Evolutionary conservation across 306 rosid genomes (phyloP), one percentile per base, ranked within the genome.

Genomic region (Prunus mume): DNA sequence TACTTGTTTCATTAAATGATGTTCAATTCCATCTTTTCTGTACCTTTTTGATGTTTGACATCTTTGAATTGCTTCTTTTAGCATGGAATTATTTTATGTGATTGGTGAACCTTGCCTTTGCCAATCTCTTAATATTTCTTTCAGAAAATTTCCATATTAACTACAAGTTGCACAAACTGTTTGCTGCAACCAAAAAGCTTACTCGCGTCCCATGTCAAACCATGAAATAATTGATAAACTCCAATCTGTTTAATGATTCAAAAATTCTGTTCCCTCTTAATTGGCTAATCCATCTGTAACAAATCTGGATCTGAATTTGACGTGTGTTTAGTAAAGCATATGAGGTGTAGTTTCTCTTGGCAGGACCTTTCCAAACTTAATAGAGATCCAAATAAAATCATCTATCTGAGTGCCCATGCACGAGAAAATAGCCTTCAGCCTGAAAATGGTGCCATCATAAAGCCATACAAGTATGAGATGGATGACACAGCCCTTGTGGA

Each of bases 321-420:
- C 20, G 8, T 50, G 55, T 11, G 51, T 13, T 60, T 34, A 60
- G 52, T 58, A 75, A 79, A 28, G 41, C 54, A 45, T 43, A 73
- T 61, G n/a, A 43, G 55, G 18, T 71, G 9, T 20, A 76, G 72
- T 69, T 78, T 57, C 8, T 52, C 75, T 66, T 71, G 75, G 84
- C 96, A 95, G 99, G 99, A 95, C 76, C 90, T 95, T 30, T 84
- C 96, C 64, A 95, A 95, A 86, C 86, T 95, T 65, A 95, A 92
- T 85, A 91, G 99, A 75, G 91, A 95, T 84, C 97, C 97, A 24
- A 87, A 56, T 24, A 95, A 91, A 83, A 61, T 95, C 70, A 86
- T 95, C 62, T 95, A 95, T 85, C 84, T 95, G 49, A 95, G 99
- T 76, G 99, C 97, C 61, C 97, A 92, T 78, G 99, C 99, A 55